Conservation (phyloP, 2,329 filamentous ascomycete genomes). For the Rhynchosporium agropyri region DNA sequence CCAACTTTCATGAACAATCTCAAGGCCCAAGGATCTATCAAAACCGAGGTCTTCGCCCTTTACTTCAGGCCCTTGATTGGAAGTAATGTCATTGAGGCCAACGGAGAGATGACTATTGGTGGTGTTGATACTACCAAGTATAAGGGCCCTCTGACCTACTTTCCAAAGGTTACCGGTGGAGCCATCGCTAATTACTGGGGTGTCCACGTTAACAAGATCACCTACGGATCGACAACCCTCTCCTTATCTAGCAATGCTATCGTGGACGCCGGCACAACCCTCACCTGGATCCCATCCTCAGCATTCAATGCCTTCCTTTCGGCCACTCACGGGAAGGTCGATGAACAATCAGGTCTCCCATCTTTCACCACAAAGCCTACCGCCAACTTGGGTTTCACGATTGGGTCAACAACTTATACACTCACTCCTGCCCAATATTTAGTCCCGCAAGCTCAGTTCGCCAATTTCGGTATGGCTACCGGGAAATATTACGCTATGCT, state of each 20-base stretch:
- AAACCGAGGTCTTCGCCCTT: slow-evolving; percentile 39
- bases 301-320: slow-evolving; percentile 40
- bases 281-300: slow-evolving; percentile 65
- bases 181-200: slow-evolving; percentile 66
- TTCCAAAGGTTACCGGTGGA: slow-evolving; percentile 48
- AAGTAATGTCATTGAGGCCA: slow-evolving; percentile 48
- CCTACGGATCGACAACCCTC: slow-evolving; percentile 54
- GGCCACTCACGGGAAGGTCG: slow-evolving; percentile 37
- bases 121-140: slow-evolving; percentile 66
- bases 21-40: slow-evolving; percentile 38
- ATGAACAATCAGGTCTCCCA: slow-evolving; percentile 37
- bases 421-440: slow-evolving; percentile 40
- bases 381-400: slow-evolving; percentile 39
- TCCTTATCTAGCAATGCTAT: slow-evolving; percentile 58
- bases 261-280: slow-evolving; percentile 82
- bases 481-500: slow-evolving; percentile 42
- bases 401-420: slow-evolving; percentile 39
- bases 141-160: slow-evolving; percentile 69
- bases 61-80: slow-evolving; percentile 39
- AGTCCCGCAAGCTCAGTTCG: slow-evolving; percentile 38
- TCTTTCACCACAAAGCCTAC: slow-evolving; percentile 38
- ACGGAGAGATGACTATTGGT: slow-evolving; percentile 78
- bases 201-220: slow-evolving; percentile 65
- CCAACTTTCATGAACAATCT: slow-evolving; percentile 41
- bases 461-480: slow-evolving; percentile 31